Base-by-base conservation (phyloP, 139 green algal species). In the Eudorina sp. region DNA sequence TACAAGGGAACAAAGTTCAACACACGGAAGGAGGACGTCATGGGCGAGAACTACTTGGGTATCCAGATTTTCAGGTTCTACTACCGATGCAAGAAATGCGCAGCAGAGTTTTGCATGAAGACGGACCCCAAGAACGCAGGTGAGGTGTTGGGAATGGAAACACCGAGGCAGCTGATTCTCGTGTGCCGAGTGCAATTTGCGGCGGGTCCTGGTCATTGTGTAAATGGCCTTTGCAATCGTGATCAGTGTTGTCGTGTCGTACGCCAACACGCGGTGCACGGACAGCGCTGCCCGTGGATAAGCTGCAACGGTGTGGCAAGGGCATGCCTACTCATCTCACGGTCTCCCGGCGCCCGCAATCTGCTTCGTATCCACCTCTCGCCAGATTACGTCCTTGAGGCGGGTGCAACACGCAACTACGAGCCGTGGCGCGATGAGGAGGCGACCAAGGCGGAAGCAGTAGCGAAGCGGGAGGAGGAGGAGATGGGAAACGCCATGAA, bases 1-100 rank as follows among this genome's bases (percentile, higher is more conserved):
- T 99, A 98, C 97, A 99, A 99, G 91, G 90, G 97, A 36, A 99
- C 98, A 43, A 99, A 99, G 90, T 99, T 99, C 95, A 99, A 99
- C 94, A 97, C 94, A 2, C 91, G 95, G 40, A 99, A 98, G 91
- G 97, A 99, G 91, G 96, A 99, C 70, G 97, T 98, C 16, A 69
- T 92, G 51, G 97, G 95, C 0, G 97, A 99, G 53, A 91, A 92
- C 19, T 99, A 99, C 92, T 91, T 99, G 48, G 98, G 98, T 27
- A 98, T 99, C 64, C 92, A 96, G 80, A 93, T 98, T 69, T 97
- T 95, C 90, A 92, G 98, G 16, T 99, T 99, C 93, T 99, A 99
- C 90, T 98, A 98, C 77, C 95, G 96, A 38, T 99, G 98, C 86
- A 96, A 93, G 4, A 94, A 94, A 38, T 99, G 98, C 83, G 94